These are phyloP conservation scores for Phanerochaete sordida DNA, from an alignment of 768 basidiomycete genomes.

Conservation along the genomic window DNA sequence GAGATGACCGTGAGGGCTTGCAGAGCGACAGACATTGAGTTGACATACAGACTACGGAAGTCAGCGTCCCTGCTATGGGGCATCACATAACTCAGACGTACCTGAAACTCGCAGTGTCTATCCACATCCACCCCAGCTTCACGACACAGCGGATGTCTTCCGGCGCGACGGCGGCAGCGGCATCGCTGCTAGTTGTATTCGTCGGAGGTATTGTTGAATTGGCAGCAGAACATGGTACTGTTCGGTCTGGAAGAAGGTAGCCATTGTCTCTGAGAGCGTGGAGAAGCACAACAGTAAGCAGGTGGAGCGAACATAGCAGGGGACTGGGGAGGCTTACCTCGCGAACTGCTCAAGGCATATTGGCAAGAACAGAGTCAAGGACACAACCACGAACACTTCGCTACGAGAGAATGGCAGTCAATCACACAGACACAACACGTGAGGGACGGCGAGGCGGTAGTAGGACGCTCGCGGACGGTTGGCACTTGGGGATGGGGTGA, in stretches of 20 bases:
- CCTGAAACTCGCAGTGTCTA: slow-evolving; percentile 93
- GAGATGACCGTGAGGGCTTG: slow-evolving; percentile 96
- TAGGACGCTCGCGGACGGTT: neutral
- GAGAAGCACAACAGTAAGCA: neutral
- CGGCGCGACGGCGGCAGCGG: slow-evolving; percentile 20
- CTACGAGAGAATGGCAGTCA: slow-evolving; percentile 28
- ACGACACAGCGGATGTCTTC: slow-evolving; percentile 66
- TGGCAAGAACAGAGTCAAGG: slow-evolving; percentile 77
- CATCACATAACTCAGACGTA: slow-evolving; percentile 27
- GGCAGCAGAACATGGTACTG: slow-evolving; percentile 45
- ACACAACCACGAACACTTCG: slow-evolving; percentile 80
- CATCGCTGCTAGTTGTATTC: neutral
- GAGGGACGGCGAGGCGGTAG: neutral
- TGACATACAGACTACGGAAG: slow-evolving; percentile 68
- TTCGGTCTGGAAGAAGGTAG: slow-evolving; percentile 66
- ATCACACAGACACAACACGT: neutral
- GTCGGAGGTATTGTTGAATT: neutral
- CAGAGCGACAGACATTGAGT: slow-evolving; percentile 82
- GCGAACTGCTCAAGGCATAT: slow-evolving; percentile 88
- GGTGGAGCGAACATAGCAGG: neutral
- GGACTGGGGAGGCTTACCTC: slow-evolving; percentile 11
- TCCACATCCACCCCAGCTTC: slow-evolving; percentile 78
- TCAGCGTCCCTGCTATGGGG: neutral
- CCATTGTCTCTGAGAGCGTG: slow-evolving; percentile 66
- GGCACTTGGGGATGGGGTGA: too few species aligned